phyloP scores from a whole-genome alignment of 352 stramenopile species.

The Pythium phragmiticola region DNA sequence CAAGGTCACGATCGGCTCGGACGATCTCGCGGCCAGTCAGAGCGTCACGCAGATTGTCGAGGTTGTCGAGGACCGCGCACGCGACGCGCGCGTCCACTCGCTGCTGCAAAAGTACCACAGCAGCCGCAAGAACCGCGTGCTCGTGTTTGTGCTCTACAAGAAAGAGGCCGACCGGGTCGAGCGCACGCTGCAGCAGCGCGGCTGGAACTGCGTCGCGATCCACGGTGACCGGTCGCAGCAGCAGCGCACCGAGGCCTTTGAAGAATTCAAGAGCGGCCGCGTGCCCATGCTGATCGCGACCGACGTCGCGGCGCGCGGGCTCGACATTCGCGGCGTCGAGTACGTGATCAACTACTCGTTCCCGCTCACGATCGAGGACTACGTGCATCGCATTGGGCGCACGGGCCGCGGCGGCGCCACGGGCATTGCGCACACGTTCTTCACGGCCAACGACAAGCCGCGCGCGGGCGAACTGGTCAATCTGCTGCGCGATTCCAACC shows the following conservation, averaged over 20 bases:
- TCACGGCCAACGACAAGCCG: conserved; percentile 96
- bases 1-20: conserved; percentile 92
- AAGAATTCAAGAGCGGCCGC: conserved; percentile 94
- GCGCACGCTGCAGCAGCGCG: conserved; percentile 88
- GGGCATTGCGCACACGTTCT: conserved; percentile 96
- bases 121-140: conserved; percentile 89
- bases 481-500: conserved; percentile 93
- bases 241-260: conserved; percentile 88
- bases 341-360: conserved; percentile 98
- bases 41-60: conserved; percentile 95
- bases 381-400: conserved; percentile 95
- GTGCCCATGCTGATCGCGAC: conserved; percentile 96
- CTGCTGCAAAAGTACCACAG: conserved; percentile 94
- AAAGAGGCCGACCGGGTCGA: conserved; percentile 97
- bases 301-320: conserved; percentile 94
- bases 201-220: conserved; percentile 94
- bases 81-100: conserved; percentile 84
- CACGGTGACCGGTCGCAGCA: conserved; percentile 96
- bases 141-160: conserved; percentile 99
- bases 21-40: conserved; percentile 95
- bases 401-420: conserved; percentile 94
- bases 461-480: conserved; percentile 96
- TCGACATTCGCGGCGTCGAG: conserved; percentile 97
- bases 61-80: conserved; percentile 91
- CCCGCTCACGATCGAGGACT: conserved; percentile 97